Base-by-base conservation (phyloP, 2,329 filamentous ascomycete species). In the Aspergillus sp. region DNA sequence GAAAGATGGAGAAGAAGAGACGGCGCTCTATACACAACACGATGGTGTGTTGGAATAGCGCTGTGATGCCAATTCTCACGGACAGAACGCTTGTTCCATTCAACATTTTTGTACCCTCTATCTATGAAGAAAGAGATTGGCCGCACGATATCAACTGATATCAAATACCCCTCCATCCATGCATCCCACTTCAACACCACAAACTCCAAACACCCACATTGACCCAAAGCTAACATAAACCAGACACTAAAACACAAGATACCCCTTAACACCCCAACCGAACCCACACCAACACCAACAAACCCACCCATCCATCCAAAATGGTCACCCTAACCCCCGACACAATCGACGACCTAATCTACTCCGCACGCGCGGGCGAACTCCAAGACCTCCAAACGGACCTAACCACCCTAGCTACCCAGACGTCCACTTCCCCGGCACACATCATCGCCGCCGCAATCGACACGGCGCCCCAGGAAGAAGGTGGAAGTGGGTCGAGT, bases 301-400 rank as follows among this genome's bases (percentile, higher is more conserved):
- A 49, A 15, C 5, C 1, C 12, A 23, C 1, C 6, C 13, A 17
- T 4, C 21, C 21, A 21, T 25, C 23, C 30, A 65, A 59, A 52
- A 65, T 69, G 62, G 71, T 76, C 59, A 63, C 68, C 28, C 80
- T 94, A 52, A 85, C 85, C 53, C 88, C 90, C 73, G 93, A 97
- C 56, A 87, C 92, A 76, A 89, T 96, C 70, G 93, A 97, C 75
- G 94, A 98, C 78, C 85, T 98, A 66, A 86, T 98, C 67, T 97
- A 97, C 80, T 87, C 91, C 67, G 86, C 92, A 2, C 91, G 94
- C 39, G 84, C 85, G 0, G 92, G 92, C 65, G 93, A 97, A 65
- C 81, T 87, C 59, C 79, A 82, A 17, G 90, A 94, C 25, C 81
- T 98, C 51, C 80, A 84, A 49, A 72, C 78, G 45, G 81, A 80